A percentile compares a stretch with the other conserved stretches of the same genome.
These are phyloP conservation scores for Kockovaella imperatae DNA, from an alignment of 768 basidiomycete genomes.

Conservation along the genomic window DNA sequence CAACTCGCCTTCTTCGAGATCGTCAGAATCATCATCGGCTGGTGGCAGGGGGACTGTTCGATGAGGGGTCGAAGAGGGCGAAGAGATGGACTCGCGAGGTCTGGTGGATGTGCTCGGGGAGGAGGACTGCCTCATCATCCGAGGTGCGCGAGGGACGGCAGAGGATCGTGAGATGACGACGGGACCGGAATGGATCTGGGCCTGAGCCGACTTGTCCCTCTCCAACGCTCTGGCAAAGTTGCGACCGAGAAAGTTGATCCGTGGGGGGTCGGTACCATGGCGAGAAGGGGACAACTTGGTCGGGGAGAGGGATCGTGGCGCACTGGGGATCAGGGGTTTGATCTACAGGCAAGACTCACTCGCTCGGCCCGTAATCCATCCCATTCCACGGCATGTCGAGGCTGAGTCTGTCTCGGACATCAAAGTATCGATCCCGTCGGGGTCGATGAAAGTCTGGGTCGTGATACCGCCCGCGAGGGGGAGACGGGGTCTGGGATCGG, in stretches of 20 bases:
- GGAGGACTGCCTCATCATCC: background rate
- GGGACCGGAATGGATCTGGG: background rate
- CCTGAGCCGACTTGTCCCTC: background rate
- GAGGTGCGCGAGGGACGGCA: background rate
- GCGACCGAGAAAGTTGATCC: background rate
- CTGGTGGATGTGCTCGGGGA: background rate
- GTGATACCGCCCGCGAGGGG: no score
- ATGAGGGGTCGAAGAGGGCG: background rate
- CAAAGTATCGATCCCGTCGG: background rate
- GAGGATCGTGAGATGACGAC: background rate
- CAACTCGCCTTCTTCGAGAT: slow-evolving; percentile 34
- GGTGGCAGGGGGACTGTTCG: background rate
- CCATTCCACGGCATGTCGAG: slow-evolving; percentile 1
- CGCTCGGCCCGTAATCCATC: background rate
- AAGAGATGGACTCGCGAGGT: background rate
- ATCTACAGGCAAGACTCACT: background rate
- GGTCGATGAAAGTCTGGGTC: no score
- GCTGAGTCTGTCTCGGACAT: slow-evolving; percentile 6
- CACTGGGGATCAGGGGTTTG: no score
- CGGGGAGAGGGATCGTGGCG: no score
- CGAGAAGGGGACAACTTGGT: no score
- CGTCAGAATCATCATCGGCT: slow-evolving; percentile 9
- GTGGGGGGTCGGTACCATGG: no score
- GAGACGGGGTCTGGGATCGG: no score
- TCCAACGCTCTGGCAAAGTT: background rate